Percentiles rank a stretch among this genome's conserved stretches.
Evolutionary conservation across 2,329 filamentous ascomycete genomes (phyloP).

Genomic region (Fusarium acutatum): DNA sequence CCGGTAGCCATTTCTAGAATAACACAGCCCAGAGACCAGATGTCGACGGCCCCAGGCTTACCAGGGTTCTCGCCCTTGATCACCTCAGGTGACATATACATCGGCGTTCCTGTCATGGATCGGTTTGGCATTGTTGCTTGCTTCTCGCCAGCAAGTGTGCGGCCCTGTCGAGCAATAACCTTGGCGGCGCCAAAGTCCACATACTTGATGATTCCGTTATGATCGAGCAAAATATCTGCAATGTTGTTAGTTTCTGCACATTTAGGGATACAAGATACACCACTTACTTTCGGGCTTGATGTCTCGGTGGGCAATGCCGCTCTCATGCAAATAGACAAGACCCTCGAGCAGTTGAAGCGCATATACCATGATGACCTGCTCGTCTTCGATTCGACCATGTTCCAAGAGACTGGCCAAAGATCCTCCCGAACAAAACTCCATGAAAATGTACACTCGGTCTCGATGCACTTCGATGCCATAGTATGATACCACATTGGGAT

Average conservation of each 20-base stretch:
- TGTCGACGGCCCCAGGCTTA: conserved; percentile 86
- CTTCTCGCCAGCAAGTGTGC: conserved; percentile 75
- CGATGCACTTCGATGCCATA: conserved; percentile 98
- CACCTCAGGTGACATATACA: conserved; percentile 99
- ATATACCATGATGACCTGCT: conserved; percentile 97
- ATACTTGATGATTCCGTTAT: conserved; percentile 98
- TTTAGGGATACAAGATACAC: not conserved
- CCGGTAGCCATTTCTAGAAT: conserved; percentile 98
- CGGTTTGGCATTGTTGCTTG: conserved; percentile 75
- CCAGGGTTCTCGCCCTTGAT: conserved; percentile 88
- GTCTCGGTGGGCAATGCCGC: conserved; percentile 92
- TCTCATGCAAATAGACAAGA: conserved; percentile 90
- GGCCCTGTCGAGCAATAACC: conserved; percentile 92
- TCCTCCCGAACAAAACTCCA: conserved; percentile 98
- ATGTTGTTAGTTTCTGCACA: conserved; percentile 23
- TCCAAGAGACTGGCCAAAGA: conserved; percentile 90
- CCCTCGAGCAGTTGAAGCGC: conserved; percentile 93
- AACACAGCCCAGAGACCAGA: conserved; percentile 97
- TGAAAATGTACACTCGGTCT: conserved; percentile 99
- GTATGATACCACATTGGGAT: conserved; percentile 97
- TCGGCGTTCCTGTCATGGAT: conserved; percentile 96
- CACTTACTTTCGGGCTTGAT: conserved; percentile 94
- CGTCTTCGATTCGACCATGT: conserved; percentile 96
- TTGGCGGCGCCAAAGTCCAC: conserved; percentile 98
- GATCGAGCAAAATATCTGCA: conserved; percentile 89